Evolutionary conservation across 192 early-diverging fungal species (phyloP).

Genomic region (Allomyces macrogynus): DNA sequence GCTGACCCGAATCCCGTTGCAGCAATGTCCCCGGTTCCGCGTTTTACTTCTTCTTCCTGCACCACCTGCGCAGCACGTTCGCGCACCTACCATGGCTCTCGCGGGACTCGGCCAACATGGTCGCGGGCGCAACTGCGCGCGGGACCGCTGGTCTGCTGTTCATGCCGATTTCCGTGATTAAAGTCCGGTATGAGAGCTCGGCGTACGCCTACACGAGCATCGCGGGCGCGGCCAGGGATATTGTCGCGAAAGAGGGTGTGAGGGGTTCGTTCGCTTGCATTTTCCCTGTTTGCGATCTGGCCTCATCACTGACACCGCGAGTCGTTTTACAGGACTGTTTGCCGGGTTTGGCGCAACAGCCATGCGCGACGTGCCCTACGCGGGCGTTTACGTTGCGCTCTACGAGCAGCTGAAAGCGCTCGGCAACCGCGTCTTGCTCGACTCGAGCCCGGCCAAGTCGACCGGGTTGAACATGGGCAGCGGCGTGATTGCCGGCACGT

Average conservation of each 20-base stretch:
- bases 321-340: slow-evolving; percentile 41
- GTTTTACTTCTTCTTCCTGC: slow-evolving; percentile 47
- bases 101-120: slow-evolving; percentile 34
- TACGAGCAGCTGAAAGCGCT: slow-evolving; percentile 57
- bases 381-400: slow-evolving; percentile 72
- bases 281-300: background rate
- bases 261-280: slow-evolving; percentile 17
- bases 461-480: slow-evolving; percentile 39
- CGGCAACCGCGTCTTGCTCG: slow-evolving; percentile 3
- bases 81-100: background rate
- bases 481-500: slow-evolving; percentile 43
- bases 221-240: slow-evolving; percentile 37
- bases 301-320: background rate
- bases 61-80: slow-evolving; percentile 20
- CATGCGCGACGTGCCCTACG: slow-evolving; percentile 72
- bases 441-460: slow-evolving; percentile 13
- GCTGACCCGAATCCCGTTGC: background rate
- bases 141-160: slow-evolving; percentile 60
- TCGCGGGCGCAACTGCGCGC: slow-evolving; percentile 46
- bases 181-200: slow-evolving; percentile 78
- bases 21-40: slow-evolving; percentile 51
- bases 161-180: slow-evolving; percentile 89
- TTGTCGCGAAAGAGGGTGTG: slow-evolving; percentile 44
- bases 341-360: slow-evolving; percentile 69
- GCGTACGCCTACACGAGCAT: slow-evolving; percentile 63